Conservation (phyloP, 2,329 filamentous ascomycete genomes). For the Epichloe hybrida region DNA sequence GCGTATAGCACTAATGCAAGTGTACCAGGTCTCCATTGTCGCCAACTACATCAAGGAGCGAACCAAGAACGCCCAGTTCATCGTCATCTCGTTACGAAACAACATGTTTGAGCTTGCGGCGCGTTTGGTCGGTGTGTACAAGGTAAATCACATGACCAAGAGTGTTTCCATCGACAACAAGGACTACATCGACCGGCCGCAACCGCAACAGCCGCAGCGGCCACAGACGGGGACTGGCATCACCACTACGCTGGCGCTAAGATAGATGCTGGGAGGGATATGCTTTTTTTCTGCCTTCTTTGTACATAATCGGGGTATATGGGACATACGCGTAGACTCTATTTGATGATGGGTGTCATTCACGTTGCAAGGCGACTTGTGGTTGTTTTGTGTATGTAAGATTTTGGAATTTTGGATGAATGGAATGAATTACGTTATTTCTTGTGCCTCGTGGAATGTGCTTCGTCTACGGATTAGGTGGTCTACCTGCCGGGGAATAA, state of each 20-base stretch:
- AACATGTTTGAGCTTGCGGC: conserved; percentile 99
- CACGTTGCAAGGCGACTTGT: neutral
- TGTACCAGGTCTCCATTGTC: conserved; percentile 77
- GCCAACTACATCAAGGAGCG: conserved; percentile 98
- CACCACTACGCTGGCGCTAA: conserved; percentile 22
- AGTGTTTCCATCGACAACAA: conserved; percentile 79
- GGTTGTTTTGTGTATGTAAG: neutral
- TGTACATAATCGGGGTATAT: neutral
- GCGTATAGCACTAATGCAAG: neutral
- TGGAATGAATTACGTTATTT: neutral
- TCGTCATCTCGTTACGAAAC: conserved; percentile 93
- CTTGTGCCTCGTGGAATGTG: neutral
- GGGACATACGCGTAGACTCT: neutral
- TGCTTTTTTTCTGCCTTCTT: neutral
- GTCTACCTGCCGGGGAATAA: too few relatives aligned
- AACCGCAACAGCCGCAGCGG: conserved; percentile 16
- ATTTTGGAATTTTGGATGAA: neutral
- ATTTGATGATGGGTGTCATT: neutral
- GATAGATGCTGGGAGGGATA: conserved; percentile 10
- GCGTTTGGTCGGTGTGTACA: conserved; percentile 91
- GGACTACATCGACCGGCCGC: conserved; percentile 49
- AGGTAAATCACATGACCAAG: conserved; percentile 98
- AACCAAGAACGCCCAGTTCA: conserved; percentile 98
- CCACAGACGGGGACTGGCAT: conserved; percentile 17
- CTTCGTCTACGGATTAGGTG: too few relatives aligned